Base-by-base conservation (phyloP, 164 flowering plant species). In the Vitis riparia region DNA sequence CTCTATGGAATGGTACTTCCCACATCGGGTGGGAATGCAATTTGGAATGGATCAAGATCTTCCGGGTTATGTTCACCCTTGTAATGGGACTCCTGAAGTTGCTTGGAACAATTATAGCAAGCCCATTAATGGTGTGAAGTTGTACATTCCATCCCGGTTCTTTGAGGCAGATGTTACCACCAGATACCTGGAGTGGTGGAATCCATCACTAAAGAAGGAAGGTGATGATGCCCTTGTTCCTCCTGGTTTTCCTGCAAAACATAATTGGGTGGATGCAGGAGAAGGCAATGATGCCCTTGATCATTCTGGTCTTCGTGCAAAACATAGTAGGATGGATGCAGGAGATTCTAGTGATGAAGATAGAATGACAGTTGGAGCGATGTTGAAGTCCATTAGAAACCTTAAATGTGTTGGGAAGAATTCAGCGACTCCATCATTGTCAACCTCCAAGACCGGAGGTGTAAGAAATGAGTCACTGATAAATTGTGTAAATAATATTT, bases 11-110 rank as follows among this genome's bases (percentile, higher is more conserved):
- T 68, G 68, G 30, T 84, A 82, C 63, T 62, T 62, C 9, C 87
- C 89, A 1, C 76, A 86, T 58, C 65, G 86, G 63, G 87, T 86
- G 5, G 78, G 86, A 11, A 75, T 77, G 86, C 89, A 86, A 51
- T 82, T 86, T 73, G 86, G 87, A 11, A 51, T 80, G 27, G 85
- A 82, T 82, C 85, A 84, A 27, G 87, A 84, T 65, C 27, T 85
- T 19, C 85, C 85, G 0, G 65, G n/a, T 12, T 7, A 3, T 57
- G 79, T 74, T n/a, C n/a, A 48, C 27, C 32, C 57, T 14, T n/a
- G 17, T 13, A 72, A 44, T 30, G 15, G 30, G 55, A 60, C 16
- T 56, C 63, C 29, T 4, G 52, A 70, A 19, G 14, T 51, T 29
- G 83, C 84, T 12, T 86, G 84, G 86, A 49, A 51, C 0, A 48